Percentiles rank a stretch among this genome's conserved stretches.
Conservation (phyloP, 139 green algal genomes). For the Coelastrella sp. region DNA sequence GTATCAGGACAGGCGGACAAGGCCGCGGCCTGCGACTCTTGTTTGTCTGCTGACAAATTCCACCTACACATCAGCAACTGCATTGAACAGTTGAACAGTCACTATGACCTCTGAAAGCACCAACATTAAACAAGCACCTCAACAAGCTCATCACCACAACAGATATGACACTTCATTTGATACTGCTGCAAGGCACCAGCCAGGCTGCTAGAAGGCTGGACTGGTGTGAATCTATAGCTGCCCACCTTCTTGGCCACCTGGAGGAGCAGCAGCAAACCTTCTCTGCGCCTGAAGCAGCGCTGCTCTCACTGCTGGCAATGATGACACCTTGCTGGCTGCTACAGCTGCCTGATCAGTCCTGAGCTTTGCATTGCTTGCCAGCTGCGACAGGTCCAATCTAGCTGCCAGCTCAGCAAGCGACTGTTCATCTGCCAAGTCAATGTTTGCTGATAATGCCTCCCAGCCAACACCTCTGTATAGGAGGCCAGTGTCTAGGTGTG, state of each 20-base stretch:
- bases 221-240: not conserved
- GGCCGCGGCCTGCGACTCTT: too few species aligned
- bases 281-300: slow-evolving; percentile 40
- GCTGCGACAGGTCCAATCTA: not conserved
- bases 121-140: too few species aligned
- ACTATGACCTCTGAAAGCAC: too few species aligned
- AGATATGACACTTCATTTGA: not conserved
- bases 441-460: slow-evolving; percentile 3
- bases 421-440: slow-evolving; percentile 26
- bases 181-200: not conserved
- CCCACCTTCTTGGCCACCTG: not conserved
- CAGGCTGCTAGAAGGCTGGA: not conserved
- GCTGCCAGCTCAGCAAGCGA: slow-evolving; percentile 35
- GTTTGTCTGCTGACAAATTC: too few species aligned
- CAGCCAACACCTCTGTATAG: slow-evolving; percentile 31
- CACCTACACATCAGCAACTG: not conserved
- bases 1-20: not conserved
- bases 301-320: slow-evolving; percentile 21
- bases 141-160: too few species aligned
- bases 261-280: slow-evolving; percentile 18
- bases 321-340: slow-evolving; percentile 24
- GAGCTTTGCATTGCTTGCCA: not conserved
- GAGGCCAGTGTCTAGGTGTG: slow-evolving; percentile 31
- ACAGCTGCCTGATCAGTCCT: slow-evolving; percentile 11
- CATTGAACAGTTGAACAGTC: not conserved